phyloP scores from a whole-genome alignment of 2,329 filamentous ascomycete genomes.

The Penicillium crustosum region DNA sequence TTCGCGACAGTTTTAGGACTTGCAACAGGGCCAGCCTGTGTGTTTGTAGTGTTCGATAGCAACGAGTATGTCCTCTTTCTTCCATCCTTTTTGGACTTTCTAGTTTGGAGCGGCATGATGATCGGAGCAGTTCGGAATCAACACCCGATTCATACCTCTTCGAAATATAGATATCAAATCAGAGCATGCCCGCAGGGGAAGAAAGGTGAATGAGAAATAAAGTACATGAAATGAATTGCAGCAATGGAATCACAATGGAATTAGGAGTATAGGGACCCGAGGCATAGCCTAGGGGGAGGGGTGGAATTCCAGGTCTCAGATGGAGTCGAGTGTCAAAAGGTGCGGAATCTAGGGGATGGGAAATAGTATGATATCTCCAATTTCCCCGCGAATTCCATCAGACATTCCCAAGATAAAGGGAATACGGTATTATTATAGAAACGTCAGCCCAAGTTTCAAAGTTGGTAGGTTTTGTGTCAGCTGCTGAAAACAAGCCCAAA shows the following conservation, averaged over 20 bases:
- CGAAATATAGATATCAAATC: constrained; percentile 4
- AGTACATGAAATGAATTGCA: constrained; percentile 9
- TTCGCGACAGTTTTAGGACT: constrained; percentile 20
- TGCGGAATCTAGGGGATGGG: constrained; percentile 21
- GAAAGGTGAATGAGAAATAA: not conserved
- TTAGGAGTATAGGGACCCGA: constrained; percentile 15
- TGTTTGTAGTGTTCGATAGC: constrained; percentile 24
- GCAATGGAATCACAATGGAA: constrained; percentile 6
- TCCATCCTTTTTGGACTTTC: constrained; percentile 32
- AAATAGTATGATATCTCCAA: constrained; percentile 22
- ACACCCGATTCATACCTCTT: constrained; percentile 16
- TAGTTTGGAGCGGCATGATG: constrained; percentile 34
- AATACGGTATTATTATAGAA: constrained; percentile 10
- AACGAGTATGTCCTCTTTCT: constrained; percentile 28
- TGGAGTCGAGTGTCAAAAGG: constrained; percentile 12
- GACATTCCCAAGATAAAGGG: constrained; percentile 13
- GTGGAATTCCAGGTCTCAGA: constrained; percentile 23
- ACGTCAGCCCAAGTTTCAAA: constrained; percentile 15
- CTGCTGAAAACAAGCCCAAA: constrained; percentile 11
- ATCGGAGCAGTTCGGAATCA: constrained; percentile 17
- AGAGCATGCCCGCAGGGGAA: constrained; percentile 4
- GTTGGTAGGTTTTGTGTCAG: constrained; percentile 14
- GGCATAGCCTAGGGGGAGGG: constrained; percentile 21
- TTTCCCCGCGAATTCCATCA: constrained; percentile 20
- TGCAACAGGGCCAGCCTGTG: constrained; percentile 24